Evolutionary conservation across 2,329 filamentous ascomycete genomes (phyloP), one percentile per base, ranked within the genome.

Genomic region (Colletotrichum chlorophyti): DNA sequence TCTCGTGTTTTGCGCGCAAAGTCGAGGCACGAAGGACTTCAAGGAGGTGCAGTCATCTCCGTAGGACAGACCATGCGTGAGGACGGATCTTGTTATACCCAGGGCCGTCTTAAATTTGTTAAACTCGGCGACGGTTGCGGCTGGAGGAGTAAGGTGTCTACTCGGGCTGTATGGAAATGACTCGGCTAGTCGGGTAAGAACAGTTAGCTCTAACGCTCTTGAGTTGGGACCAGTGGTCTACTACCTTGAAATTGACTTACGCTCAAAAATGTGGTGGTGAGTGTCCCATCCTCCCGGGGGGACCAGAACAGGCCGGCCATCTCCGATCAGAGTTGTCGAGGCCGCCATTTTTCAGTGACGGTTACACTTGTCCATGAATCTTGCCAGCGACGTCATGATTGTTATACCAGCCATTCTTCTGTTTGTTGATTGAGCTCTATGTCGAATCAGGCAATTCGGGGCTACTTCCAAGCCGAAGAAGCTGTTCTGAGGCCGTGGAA

Each of bases 1-100:
- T 9, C 60, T 68, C 6, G 72, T 73, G 9, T 55, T 60, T 6
- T 49, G 53, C 3, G 37, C 46, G 0, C 65, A 68, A 1, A 75
- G 61, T 6, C 67, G 65, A 0, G 65, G 29, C 2, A 73, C 63
- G 43, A 74, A 75, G 1, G 65, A 50, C 17, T 66, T 69, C 2
- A 75, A 45, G 0, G 71, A 75, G 2, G 66, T 65, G 50, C 68
- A 69, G 47, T 75, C 72, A 24, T 71, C 65, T 6, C 73, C 72
- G 15, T 74, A 74, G 0, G 72, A 75, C 0, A 75, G 51, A 1
- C 72, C 73, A 52, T 75, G 73, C 0, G 71, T 69, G 0, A 75
- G 62, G 5, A 74, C 71, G 0, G 72, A 74, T 35, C 73, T 65
- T 1, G 70, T 72, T 19, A 74, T 67, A 1, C 64, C 65, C 1